Evolutionary conservation across 371 early-diverging fungal genomes (phyloP), one percentile per base, ranked within the genome.

Genomic region (Sporodiniella umbellata): DNA sequence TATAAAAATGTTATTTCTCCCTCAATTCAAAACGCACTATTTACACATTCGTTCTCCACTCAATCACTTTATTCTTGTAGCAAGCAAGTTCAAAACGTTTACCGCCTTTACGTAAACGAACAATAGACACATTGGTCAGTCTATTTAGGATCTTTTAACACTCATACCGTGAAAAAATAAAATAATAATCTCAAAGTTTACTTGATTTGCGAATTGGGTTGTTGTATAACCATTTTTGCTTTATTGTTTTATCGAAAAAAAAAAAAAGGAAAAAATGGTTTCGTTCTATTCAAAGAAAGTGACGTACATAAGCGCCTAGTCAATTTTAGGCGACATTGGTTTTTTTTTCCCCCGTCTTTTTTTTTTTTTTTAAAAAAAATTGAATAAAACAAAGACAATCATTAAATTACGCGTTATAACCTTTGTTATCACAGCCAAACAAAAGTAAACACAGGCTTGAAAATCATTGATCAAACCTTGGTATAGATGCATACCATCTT

Each of bases 41-140:
- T 72, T 84, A 94, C 91, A 95, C 88, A 45, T 90, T 88, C 31
- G 75, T 88, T 26, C 98, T 79, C 93, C 94, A 98, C 68, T 98
- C 96, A 60, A 91, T 70, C n/a, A 96, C 95, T 75, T 99, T 98
- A 84, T 99, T 99, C 67, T 95, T 96, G 74, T 98, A 98, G 68
- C 97, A 95, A 8, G 99, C 99, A 15, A 99, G 78, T 66, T 99
- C 99, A 54, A 98, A 99, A 26, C 95, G 86, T 68, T 94, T 96
- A 35, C 99, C 99, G 22, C 95, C 96, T 75, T 95, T 96, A 61
- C 90, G 90, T 56, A 96, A 80, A 37, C 96, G 90, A 19, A 99
- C 98, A 30, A 97, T 72, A 14, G 95, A 94, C 25, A 98, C 96
- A 62, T 98, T 98, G 28, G 96, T 96, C 35, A 96, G 76, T 50